phyloP scores from a whole-genome alignment of 306 rosid species.

The Quercus variabilis region DNA sequence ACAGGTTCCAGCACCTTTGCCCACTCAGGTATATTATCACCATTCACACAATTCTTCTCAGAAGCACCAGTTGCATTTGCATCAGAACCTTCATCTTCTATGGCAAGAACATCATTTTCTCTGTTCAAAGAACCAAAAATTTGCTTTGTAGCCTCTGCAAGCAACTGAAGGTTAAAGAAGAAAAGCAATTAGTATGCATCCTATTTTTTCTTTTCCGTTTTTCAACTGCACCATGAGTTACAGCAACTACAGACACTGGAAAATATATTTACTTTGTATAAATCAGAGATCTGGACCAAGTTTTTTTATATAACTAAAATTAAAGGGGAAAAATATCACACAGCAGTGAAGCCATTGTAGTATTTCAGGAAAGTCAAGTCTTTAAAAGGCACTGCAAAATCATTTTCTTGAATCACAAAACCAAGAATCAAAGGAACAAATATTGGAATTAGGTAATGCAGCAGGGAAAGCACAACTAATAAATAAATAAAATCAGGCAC shows the following conservation, averaged over 20 bases:
- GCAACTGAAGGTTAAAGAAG: slow-evolving; percentile 59
- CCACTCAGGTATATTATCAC: slow-evolving; percentile 81
- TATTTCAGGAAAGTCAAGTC: not conserved
- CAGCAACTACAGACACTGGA: not conserved
- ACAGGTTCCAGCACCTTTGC: slow-evolving; percentile 91
- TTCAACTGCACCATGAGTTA: slow-evolving; percentile 6
- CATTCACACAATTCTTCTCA: slow-evolving; percentile 44
- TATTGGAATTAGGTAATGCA: not conserved
- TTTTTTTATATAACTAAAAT: not conserved
- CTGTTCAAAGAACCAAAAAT: slow-evolving; percentile 67
- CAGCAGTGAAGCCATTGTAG: not conserved
- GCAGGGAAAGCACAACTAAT: not conserved
- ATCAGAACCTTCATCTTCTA: slow-evolving; percentile 81
- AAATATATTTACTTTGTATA: not conserved
- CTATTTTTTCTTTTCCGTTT: slow-evolving; percentile 9
- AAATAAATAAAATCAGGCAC: not conserved
- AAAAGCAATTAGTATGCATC: slow-evolving; percentile 19
- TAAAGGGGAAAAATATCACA: not conserved
- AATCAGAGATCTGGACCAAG: not conserved
- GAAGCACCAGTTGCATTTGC: slow-evolving; percentile 40
- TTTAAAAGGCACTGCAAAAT: not conserved
- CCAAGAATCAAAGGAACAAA: not conserved
- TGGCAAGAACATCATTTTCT: slow-evolving; percentile 54
- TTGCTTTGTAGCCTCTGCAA: slow-evolving; percentile 86
- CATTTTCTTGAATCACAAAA: not conserved